These are phyloP conservation scores for Phytophthora litchii DNA, from an alignment of 352 stramenopile species.

Conservation along the genomic window DNA sequence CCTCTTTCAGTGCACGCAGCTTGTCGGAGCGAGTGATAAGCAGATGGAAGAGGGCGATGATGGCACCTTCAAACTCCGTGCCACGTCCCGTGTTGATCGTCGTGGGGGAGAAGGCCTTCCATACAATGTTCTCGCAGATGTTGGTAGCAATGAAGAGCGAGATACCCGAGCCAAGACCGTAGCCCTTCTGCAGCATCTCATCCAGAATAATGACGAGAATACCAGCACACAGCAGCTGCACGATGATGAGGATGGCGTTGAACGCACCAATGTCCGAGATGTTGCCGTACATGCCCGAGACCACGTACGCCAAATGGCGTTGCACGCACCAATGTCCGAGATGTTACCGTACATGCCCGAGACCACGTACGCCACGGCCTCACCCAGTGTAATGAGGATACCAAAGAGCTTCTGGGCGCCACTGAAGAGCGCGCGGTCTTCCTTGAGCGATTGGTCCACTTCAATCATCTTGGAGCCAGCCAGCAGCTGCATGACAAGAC, in stretches of 20 bases:
- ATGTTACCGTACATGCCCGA: conserved; percentile 99
- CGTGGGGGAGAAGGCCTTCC: conserved; percentile 99
- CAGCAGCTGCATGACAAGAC: conserved; percentile 99
- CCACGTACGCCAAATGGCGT: conserved; percentile 99
- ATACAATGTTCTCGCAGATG: conserved; percentile 99
- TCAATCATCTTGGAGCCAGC: conserved; percentile 99
- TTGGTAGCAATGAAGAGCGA: conserved; percentile 99
- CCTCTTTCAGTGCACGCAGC: conserved; percentile 96
- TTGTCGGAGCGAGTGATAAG: conserved; percentile 99
- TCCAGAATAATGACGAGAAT: conserved; percentile 99
- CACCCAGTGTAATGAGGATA: conserved; percentile 98
- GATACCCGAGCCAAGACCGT: conserved; percentile 98
- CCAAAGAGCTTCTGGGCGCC: conserved; percentile 99
- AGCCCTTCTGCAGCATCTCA: conserved; percentile 99
- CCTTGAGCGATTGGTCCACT: conserved; percentile 98
- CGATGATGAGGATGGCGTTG: conserved; percentile 99
- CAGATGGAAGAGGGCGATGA: conserved; percentile 99
- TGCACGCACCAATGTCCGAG: conserved; percentile 97
- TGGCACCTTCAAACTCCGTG: conserved; percentile 99
- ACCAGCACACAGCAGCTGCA: conserved; percentile 98
- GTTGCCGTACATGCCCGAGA: conserved; percentile 99
- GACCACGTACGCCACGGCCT: conserved; percentile 99
- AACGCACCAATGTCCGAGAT: conserved; percentile 97
- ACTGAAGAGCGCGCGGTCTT: conserved; percentile 97
- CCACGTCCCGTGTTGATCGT: conserved; percentile 99